A percentile compares a stretch with the other conserved stretches of the same genome.
These are phyloP conservation scores for Apiotrichum sp. DNA, from an alignment of 1,284 basidiomycete genomes.

Conservation along the genomic window DNA sequence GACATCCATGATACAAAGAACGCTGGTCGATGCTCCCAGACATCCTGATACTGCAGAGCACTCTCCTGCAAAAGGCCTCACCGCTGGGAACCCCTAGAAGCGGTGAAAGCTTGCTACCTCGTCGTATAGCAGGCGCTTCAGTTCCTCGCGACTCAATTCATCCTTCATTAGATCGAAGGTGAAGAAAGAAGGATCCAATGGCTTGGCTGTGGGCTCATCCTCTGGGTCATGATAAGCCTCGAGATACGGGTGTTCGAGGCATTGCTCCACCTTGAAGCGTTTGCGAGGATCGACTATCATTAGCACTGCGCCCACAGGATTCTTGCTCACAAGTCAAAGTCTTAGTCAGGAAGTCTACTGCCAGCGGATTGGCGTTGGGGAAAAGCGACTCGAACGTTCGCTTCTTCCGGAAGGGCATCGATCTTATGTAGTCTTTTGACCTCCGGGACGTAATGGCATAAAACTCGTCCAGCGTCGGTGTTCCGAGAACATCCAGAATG, in stretches of 20 bases:
- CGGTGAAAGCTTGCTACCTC: constrained; percentile 69
- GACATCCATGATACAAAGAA: constrained; percentile 3
- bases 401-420: constrained; percentile 78
- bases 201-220: constrained; percentile 84
- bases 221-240: constrained; percentile 84
- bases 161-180: constrained; percentile 93
- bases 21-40: background rate
- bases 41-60: background rate
- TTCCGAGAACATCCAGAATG: constrained; percentile 87
- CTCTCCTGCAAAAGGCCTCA: background rate
- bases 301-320: constrained; percentile 9
- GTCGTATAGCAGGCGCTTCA: constrained; percentile 59
- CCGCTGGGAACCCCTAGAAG: background rate
- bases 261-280: constrained; percentile 80
- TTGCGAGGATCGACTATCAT: constrained; percentile 79
- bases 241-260: constrained; percentile 83
- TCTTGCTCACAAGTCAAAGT: constrained; percentile 62
- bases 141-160: constrained; percentile 76
- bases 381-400: constrained; percentile 70
- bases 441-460: constrained; percentile 79
- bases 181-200: constrained; percentile 85
- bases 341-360: constrained; percentile 86
- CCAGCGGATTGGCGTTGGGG: constrained; percentile 77
- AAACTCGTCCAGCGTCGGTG: constrained; percentile 84
- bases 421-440: constrained; percentile 83